Conservation (phyloP, 768 basidiomycete species). For the Calocera viscosa region DNA sequence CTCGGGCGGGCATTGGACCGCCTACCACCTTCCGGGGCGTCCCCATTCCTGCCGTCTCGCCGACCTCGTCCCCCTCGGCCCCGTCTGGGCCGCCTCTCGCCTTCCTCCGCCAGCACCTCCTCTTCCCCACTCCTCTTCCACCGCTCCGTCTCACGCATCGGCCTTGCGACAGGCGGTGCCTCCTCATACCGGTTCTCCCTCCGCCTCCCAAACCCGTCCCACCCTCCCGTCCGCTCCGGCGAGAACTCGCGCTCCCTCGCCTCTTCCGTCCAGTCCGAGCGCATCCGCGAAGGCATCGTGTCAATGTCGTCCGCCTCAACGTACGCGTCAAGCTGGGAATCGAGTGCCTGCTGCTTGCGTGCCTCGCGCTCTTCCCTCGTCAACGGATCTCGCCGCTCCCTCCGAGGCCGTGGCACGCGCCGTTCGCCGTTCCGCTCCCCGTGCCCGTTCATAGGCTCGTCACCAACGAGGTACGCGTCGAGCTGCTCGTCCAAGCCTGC, state of each 20-base stretch:
- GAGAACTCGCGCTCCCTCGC: slow-evolving; percentile 38
- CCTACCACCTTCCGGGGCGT: slow-evolving; percentile 21
- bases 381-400: not conserved
- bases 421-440: not conserved
- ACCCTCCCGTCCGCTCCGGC: slow-evolving; percentile 41
- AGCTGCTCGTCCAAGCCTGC: slow-evolving; percentile 37
- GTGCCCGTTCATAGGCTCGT: slow-evolving; percentile 14
- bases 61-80: slow-evolving; percentile 26
- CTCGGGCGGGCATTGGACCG: slow-evolving; percentile 32
- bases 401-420: not conserved
- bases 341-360: slow-evolving; percentile 10
- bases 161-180: slow-evolving; percentile 8
- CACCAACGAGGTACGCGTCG: slow-evolving; percentile 52
- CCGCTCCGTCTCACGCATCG: slow-evolving; percentile 11
- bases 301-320: slow-evolving; percentile 8
- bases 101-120: slow-evolving; percentile 21
- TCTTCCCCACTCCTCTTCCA: slow-evolving; percentile 10
- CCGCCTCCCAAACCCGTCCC: slow-evolving; percentile 31
- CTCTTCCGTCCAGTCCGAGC: slow-evolving; percentile 45
- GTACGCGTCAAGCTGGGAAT: slow-evolving; percentile 47
- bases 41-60: slow-evolving; percentile 11
- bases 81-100: slow-evolving; percentile 21
- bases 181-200: slow-evolving; percentile 30
- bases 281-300: slow-evolving; percentile 51
- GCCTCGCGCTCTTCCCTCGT: not conserved